Evolutionary conservation across 2,329 filamentous ascomycete species (phyloP).

Genomic region (Lachnellula cervina): DNA sequence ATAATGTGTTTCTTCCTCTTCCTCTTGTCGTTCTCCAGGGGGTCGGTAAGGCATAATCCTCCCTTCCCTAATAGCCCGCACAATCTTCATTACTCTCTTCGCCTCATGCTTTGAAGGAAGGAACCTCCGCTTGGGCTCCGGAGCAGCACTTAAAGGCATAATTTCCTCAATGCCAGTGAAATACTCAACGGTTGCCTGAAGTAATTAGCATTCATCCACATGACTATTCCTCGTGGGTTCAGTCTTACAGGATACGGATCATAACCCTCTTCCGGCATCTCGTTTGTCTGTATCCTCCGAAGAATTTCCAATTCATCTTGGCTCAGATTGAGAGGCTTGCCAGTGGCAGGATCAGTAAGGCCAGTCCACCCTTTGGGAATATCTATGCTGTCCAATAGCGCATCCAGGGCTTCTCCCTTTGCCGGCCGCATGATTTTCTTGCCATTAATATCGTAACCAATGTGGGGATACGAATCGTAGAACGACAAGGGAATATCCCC

Average conservation of each 20-base stretch:
- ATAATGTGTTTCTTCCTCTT: constrained; percentile 65
- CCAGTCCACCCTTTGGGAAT: constrained; percentile 97
- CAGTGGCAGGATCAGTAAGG: constrained; percentile 87
- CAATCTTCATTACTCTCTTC: constrained; percentile 94
- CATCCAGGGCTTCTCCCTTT: constrained; percentile 87
- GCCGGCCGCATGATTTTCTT: constrained; percentile 97
- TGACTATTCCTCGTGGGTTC: background rate
- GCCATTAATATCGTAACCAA: constrained; percentile 98
- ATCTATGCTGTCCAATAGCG: constrained; percentile 91
- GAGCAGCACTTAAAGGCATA: constrained; percentile 91
- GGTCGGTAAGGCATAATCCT: constrained; percentile 87
- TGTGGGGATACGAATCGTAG: constrained; percentile 97
- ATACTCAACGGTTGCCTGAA: constrained; percentile 79
- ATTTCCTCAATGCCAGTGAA: constrained; percentile 86
- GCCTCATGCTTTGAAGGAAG: constrained; percentile 95
- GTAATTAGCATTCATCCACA: constrained; percentile 19
- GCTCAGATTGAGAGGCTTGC: constrained; percentile 83
- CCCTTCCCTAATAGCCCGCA: constrained; percentile 90
- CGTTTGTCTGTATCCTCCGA: constrained; percentile 82
- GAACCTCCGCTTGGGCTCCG: constrained; percentile 93
- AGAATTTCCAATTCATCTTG: constrained; percentile 85
- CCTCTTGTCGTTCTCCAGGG: constrained; percentile 64
- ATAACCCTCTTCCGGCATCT: constrained; percentile 81
- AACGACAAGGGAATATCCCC: constrained; percentile 91
- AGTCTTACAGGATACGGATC: constrained; percentile 76